Percentiles rank a stretch among this genome's conserved stretches.
These are phyloP conservation scores for Raphanus raphanistrum DNA, from an alignment of 345 rosid genomes.

Conservation along the genomic window DNA sequence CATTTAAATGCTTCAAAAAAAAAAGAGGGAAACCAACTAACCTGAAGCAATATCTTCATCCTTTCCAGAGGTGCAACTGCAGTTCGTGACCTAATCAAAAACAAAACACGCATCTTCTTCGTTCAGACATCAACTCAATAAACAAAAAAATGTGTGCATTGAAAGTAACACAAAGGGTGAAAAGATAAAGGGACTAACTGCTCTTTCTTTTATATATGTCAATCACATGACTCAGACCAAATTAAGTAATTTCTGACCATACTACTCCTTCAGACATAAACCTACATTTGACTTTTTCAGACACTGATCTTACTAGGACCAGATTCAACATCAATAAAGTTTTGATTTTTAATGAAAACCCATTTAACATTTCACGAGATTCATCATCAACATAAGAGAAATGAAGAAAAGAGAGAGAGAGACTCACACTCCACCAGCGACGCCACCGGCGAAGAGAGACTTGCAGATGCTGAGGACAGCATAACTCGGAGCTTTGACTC, in stretches of 20 bases:
- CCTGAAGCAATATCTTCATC: constrained; percentile 96
- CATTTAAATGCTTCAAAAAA: not conserved
- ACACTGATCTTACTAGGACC: not conserved
- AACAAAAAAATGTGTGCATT: not conserved
- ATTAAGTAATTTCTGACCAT: constrained; percentile 7
- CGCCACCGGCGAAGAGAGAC: constrained; percentile 94
- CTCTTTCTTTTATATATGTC: not conserved
- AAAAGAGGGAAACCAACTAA: not conserved
- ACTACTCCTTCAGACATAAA: not conserved
- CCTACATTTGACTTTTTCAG: constrained; percentile 17
- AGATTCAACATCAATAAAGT: constrained; percentile 17
- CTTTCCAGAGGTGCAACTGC: constrained; percentile 99
- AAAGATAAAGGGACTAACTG: constrained; percentile 6
- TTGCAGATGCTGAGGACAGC: constrained; percentile 86
- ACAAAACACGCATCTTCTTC: not conserved
- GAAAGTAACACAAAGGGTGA: not conserved
- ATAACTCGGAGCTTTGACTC: constrained; percentile 79
- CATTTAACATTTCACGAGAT: not conserved
- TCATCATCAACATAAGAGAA: not conserved
- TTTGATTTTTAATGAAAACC: not conserved
- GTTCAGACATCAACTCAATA: not conserved
- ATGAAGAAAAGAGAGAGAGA: not conserved
- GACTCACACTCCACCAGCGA: constrained; percentile 97
- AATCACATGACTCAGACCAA: constrained; percentile 19
- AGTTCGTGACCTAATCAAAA: constrained; percentile 67